Evolutionary conservation across 2,329 filamentous ascomycete genomes (phyloP).

Genomic region (Alternaria triticimaculans): DNA sequence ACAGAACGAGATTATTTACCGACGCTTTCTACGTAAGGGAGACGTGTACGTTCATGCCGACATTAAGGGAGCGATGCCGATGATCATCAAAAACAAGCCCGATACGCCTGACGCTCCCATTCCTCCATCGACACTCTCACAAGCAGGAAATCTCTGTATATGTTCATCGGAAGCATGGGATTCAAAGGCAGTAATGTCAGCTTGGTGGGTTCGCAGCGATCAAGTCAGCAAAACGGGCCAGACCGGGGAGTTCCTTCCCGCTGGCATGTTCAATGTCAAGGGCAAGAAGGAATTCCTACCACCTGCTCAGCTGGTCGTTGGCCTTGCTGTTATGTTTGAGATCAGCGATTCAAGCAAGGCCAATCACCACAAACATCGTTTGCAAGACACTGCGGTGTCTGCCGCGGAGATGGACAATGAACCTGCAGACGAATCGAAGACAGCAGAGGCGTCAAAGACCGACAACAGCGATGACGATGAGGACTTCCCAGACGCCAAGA

Average conservation of each 20-base stretch:
- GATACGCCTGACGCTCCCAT: constrained; percentile 82
- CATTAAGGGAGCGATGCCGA: constrained; percentile 79
- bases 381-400: constrained; percentile 52
- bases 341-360: constrained; percentile 87
- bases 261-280: constrained; percentile 79
- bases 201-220: constrained; percentile 92
- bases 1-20: constrained; percentile 93
- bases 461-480: constrained; percentile 52
- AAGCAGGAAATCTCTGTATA: constrained; percentile 85
- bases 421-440: constrained; percentile 17
- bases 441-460: constrained; percentile 27
- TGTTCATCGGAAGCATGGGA: constrained; percentile 93
- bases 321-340: constrained; percentile 85
- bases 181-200: constrained; percentile 91
- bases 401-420: constrained; percentile 31
- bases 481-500: constrained; percentile 54
- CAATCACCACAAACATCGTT: constrained; percentile 77
- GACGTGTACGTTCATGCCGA: constrained; percentile 94
- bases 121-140: constrained; percentile 86
- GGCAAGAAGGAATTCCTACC: constrained; percentile 92
- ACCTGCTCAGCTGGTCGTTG: constrained; percentile 84
- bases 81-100: constrained; percentile 88
- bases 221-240: constrained; percentile 88
- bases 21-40: constrained; percentile 81
- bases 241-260: constrained; percentile 78